Base-by-base conservation (phyloP, 345 rosid species). In the Dovyalis caffra region DNA sequence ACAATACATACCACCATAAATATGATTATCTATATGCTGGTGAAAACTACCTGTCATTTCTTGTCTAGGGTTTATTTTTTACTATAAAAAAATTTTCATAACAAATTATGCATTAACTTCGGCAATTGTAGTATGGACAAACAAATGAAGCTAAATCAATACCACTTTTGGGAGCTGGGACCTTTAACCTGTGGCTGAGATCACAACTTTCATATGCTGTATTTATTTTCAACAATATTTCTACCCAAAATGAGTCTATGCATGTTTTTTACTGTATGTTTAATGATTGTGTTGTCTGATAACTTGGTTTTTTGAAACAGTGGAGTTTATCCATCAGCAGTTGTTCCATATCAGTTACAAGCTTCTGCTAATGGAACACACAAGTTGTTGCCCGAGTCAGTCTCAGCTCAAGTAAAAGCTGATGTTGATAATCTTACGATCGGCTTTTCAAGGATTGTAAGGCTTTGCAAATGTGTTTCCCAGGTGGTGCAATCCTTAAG, bases 311-410 rank as follows among this genome's bases (percentile, higher is more conserved):
- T 83, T 61, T 74, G 72, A 26, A 75, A 64, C 95, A 88, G 92
- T 70, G 92, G 92, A 74, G 65, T 87, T 49, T 88, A 90, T 83
- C 92, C 94, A 72, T 78, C 85, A 1, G 90, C 85, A 34, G 66
- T 81, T 43, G 68, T 79, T 66, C 92, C 90, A 6, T 45, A 71
- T 73, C 45, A 37, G 29, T 60, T 84, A 61, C 73, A 80, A 73
- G 80, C 79, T 61, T 49, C 67, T 23, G 16, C 75, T 23, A 57
- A 67, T 25, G 77, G 71, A 62, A 64, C 71, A 26, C 71, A 60
- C 51, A 83, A 63, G 32, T 66, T 77, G 1, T 72, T 8, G 25
- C 69, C 76, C 0, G 82, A 49, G 16, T 64, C 83, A n/a, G 83
- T 86, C 73, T 67, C 74, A 15, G 69, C 74, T 37, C 79, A 82